Base-by-base conservation (phyloP, 768 basidiomycete species). In the Lactifluus pinguis region DNA sequence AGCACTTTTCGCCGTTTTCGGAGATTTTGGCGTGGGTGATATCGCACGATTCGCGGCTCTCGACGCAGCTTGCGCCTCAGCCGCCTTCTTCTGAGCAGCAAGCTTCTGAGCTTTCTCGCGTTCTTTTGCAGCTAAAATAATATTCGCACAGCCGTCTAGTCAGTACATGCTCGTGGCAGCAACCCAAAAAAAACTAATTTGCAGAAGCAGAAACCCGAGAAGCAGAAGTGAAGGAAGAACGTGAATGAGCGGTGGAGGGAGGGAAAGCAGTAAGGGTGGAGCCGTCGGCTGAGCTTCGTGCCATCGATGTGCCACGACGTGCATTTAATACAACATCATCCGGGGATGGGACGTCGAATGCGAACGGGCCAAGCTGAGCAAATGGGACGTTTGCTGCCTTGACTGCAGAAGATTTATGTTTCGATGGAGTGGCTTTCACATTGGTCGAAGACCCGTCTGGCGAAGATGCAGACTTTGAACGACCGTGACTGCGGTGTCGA, bases 301-400 rank as follows among this genome's bases (percentile, higher is more conserved):
- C 77, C 51, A 87, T 73, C 34, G 84, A 74, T 4, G 92, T 89
- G 49, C 89, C 89, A 55, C 81, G 84, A 52, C 92, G 83, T 56
- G 92, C 90, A 66, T 83, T 83, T 67, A 89, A 76, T 9, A 98
- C 84, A 64, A 90, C 74, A 68, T 98, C 95, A 66, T 98, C 95
- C 21, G 95, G 95, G 72, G 94, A 97, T 39, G 90, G 91, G 25
- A 79, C 80, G 63, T 93, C 84, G 68, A 94, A 92, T 10, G 83
- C 74, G 69, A 90, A 91, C 1, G 65, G 59, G 8, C 59, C 59
- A 21, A 49, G 64, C 21, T 59, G 58, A 13, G 50, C 59, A 14
- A 56, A 50, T 38, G 65, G 60, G 14, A 45, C 21, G 14, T 44
- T 60, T 41, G 53, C 45, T 19, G 58, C 21, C 25, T 32, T 50